A percentile compares a stretch with the other conserved stretches of the same genome.
Conservation (phyloP, 768 basidiomycete genomes). For the Pleurotus salmoneostramineus region DNA sequence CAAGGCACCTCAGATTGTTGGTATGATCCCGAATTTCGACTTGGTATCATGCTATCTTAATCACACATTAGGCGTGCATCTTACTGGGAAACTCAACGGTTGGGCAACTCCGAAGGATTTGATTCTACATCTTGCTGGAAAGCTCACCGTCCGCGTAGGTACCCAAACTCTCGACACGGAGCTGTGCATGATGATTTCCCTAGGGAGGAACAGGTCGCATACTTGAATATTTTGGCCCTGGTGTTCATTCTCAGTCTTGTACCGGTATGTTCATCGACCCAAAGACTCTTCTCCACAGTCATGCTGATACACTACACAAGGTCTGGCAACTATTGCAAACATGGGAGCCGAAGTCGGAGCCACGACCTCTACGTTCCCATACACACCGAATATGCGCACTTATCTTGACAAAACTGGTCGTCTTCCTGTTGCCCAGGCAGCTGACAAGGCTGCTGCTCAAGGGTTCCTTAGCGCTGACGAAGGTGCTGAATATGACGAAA, state of each 20-base stretch:
- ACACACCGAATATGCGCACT: conserved; percentile 82
- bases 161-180: background rate
- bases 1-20: conserved; percentile 83
- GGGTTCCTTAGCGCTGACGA: conserved; percentile 84
- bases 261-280: conserved; percentile 53
- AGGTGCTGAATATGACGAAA: conserved; percentile 90
- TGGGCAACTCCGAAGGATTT: conserved; percentile 98
- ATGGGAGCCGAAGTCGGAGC: conserved; percentile 99
- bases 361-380: conserved; percentile 98
- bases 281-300: background rate
- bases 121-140: conserved; percentile 91
- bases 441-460: conserved; percentile 72
- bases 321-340: conserved; percentile 93
- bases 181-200: background rate
- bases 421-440: conserved; percentile 78
- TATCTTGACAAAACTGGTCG: conserved; percentile 92
- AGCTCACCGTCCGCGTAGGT: conserved; percentile 85
- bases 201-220: conserved; percentile 96
- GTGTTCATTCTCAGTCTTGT: conserved; percentile 85
- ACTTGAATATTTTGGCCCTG: conserved; percentile 95
- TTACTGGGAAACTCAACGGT: conserved; percentile 81
- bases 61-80: conserved; percentile 66
- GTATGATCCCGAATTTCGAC: conserved; percentile 32
- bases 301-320: conserved; percentile 26
- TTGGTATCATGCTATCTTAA: background rate